Conservation (phyloP, 257 asterid species). For the Solanum pimpinellifolium region DNA sequence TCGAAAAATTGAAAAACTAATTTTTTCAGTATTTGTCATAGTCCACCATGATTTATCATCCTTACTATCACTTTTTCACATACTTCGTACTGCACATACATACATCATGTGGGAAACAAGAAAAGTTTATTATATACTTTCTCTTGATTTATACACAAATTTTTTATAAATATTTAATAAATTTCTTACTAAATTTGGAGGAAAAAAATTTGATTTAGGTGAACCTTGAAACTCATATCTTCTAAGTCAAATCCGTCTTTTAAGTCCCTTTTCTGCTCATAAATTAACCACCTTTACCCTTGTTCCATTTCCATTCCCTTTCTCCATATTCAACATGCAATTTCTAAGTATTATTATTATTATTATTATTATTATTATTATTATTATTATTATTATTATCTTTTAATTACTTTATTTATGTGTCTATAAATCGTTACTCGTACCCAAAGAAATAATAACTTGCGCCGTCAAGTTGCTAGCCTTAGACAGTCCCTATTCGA, state of each 20-base stretch:
- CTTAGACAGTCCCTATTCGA: conserved; percentile 54
- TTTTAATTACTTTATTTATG: not conserved
- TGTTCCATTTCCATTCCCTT: not conserved
- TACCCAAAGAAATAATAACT: conserved; percentile 14
- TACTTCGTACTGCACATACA: no score
- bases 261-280: not conserved
- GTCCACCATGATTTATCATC: no score
- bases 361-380: no score
- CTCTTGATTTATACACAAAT: not conserved
- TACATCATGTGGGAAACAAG: not conserved
- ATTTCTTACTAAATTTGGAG: not conserved
- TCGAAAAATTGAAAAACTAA: no score
- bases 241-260: not conserved
- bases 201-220: not conserved
- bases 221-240: not conserved
- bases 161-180: no score
- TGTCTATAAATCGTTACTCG: not conserved
- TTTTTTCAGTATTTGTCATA: no score
- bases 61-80: no score
- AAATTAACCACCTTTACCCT: not conserved
- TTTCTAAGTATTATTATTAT: not conserved
- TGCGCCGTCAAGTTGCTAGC: conserved; percentile 42
- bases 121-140: not conserved
- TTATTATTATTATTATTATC: no score
- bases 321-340: not conserved